Base-by-base conservation (phyloP, 2,329 filamentous ascomycete genomes). In the Colletotrichum aenigma region DNA sequence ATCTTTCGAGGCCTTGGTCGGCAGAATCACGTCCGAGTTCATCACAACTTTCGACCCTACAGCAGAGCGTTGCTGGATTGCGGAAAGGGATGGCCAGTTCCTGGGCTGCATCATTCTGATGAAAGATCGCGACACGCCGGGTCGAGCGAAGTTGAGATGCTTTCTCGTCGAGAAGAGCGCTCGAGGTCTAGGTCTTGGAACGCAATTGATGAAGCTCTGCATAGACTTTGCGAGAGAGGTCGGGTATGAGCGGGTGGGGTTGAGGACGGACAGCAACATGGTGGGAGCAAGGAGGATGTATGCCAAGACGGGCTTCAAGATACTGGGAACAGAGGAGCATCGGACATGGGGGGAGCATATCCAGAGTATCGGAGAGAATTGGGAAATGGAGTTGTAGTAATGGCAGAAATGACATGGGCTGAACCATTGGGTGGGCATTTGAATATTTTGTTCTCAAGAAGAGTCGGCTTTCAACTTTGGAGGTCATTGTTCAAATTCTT, bases 1-100 rank as follows among this genome's bases (percentile, higher is more conserved):
- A 1, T 38, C 32, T 2, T 81, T 81, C 38, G 81, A 82, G 34
- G 77, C 78, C 6, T 60, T 78, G 13, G 73, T 81, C 6, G 77
- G 76, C 15, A 75, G 74, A 16, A 81, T 81, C 9, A 74, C 76
- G 7, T 78, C 79, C 10, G 80, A 81, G 24, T 82, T 82, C 61
- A 56, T 81, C 36, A 71, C 77, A 15, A 79, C 78, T 16, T 78
- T 77, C 68, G 76, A 82, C 28, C 75, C 78, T 4, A 43, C 48
- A 10, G 32, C 15, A n/a, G 81, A 82, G n/a, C 79, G 77, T 3
- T 80, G 79, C 72, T 82, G 81, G 81, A 81, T 82, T 13, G 80
- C 79, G 0, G 81, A 82, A 61, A 71, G 65, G 5, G 75, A 76
- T 6, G 78, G 66, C 5, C 28, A 76, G 6, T 82, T 82, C 43